Conservation (phyloP, 202 grass and related monocot species). For the Schoenoplectus triqueter region DNA sequence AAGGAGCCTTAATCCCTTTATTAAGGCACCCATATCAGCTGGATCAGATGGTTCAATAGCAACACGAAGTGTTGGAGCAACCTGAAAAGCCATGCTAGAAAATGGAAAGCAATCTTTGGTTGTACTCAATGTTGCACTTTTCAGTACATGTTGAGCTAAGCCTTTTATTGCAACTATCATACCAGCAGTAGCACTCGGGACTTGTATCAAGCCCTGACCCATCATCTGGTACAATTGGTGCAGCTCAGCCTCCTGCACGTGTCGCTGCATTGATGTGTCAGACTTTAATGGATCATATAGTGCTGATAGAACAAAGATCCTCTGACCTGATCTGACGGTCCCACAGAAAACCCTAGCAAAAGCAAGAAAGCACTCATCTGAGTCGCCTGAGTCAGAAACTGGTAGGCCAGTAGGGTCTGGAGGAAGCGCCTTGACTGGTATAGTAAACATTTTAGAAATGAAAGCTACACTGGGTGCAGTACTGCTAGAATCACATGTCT, state of each 20-base stretch:
- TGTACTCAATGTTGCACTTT: conserved; percentile 89
- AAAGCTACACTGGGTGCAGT: conserved; percentile 78
- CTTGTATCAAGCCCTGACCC: conserved; percentile 75
- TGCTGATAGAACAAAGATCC: conserved; percentile 76
- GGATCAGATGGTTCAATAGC: conserved; percentile 87
- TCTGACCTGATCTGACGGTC: conserved; percentile 71
- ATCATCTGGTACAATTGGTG: conserved; percentile 87
- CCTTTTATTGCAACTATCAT: conserved; percentile 91
- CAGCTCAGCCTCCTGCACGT: conserved; percentile 81
- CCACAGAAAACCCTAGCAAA: conserved; percentile 94
- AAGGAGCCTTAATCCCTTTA: conserved; percentile 85
- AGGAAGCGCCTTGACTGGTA: conserved; percentile 74
- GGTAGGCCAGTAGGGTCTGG: conserved; percentile 34
- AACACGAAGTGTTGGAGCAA: conserved; percentile 86
- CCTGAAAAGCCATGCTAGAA: conserved; percentile 96
- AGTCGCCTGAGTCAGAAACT: conserved; percentile 55
- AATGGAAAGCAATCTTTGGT: conserved; percentile 84
- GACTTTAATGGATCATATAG: conserved; percentile 66
- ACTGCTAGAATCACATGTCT: conserved; percentile 56
- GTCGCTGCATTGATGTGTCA: conserved; percentile 57
- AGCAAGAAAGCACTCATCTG: conserved; percentile 84
- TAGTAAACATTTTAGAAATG: conserved; percentile 95
- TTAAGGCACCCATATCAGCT: conserved; percentile 63
- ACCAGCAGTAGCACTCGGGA: conserved; percentile 63
- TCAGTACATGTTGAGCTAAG: conserved; percentile 78